Evolutionary conservation across 441 rosid genomes (phyloP), one percentile per base, ranked within the genome.

Genomic region (Populus hybrid): DNA sequence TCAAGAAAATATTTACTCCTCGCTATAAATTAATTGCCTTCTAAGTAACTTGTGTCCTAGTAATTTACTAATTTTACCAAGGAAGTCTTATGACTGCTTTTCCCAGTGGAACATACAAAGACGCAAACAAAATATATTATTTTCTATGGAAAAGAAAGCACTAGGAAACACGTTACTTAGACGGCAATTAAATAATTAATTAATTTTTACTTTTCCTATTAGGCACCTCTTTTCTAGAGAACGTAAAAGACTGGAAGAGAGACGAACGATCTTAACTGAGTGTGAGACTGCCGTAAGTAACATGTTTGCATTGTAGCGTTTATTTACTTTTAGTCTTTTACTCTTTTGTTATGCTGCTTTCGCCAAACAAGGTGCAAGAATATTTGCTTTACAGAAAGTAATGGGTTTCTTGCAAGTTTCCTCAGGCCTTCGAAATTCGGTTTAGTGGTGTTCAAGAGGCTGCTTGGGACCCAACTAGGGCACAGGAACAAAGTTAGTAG

Each of bases 331-430:
- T 7, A 10, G 45, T 3, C 38, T 18, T 33, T 42, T 1, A 3
- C 23, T 1, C 23, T 40, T 24, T 5, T 7, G 69, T 4, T 14
- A 68, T 56, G 7, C 21, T 28, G 64, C 28, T 26, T 63, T 63
- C 18, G 26, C 9, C 64, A 18, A 59, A 56, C 28, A 11, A 20
- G 65, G 76, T 18, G 35, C 7, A 9, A 3, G 63, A 64, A 64
- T 64, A 38, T 74, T 64, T 36, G 9, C 65, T 67, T 45, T 56
- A 12, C 69, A n/a, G 14, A 3, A 69, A 72, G 69, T 21, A 65
- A 61, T 14, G n/a, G 71, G 33, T 77, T 75, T 74, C 74, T 79
- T 82, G 76, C 82, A 77, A 79, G 80, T 26, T 75, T 7, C 1
- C 14, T 2, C 3, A 7, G 69, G 56, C 64, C 20, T 18, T 2